Conservation (phyloP, 306 rosid species). For the Begonia peltatifolia region DNA sequence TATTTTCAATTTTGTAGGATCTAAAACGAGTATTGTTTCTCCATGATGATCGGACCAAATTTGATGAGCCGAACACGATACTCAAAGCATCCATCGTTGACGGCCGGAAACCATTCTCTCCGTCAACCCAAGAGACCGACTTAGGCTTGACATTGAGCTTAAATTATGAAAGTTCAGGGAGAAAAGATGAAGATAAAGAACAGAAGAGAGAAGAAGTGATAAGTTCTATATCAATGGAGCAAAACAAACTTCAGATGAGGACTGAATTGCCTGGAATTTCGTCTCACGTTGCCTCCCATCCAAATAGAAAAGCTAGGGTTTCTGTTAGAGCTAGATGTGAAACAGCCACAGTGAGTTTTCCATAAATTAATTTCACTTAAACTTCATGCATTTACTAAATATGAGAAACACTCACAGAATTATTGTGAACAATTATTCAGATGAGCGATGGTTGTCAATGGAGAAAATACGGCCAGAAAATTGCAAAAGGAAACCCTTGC, state of each 20-base stretch:
- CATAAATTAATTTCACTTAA: background rate
- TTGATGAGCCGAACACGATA: slow-evolving; percentile 37
- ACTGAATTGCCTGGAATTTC: slow-evolving; percentile 14
- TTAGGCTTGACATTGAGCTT: slow-evolving; percentile 66
- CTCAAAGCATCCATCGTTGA: slow-evolving; percentile 12
- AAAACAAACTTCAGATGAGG: slow-evolving; percentile 32
- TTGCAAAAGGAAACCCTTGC: slow-evolving; percentile 87
- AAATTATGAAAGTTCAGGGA: slow-evolving; percentile 12
- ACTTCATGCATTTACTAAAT: too few species aligned
- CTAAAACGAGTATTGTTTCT: background rate
- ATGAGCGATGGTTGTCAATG: slow-evolving; percentile 96
- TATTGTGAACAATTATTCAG: slow-evolving; percentile 14
- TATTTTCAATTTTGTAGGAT: background rate
- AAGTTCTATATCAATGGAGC: slow-evolving; percentile 14
- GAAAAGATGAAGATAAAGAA: slow-evolving; percentile 9
- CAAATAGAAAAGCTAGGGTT: slow-evolving; percentile 90
- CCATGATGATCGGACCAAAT: slow-evolving; percentile 24
- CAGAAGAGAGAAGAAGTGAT: slow-evolving; percentile 12
- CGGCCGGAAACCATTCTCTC: too few species aligned
- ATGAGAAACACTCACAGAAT: background rate
- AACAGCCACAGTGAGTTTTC: slow-evolving; percentile 51
- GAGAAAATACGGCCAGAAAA: slow-evolving; percentile 98
- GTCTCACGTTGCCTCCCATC: slow-evolving; percentile 27
- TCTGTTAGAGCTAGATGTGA: slow-evolving; percentile 96
- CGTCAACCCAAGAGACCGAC: background rate